phyloP scores from a whole-genome alignment of 805 yeast species.

The Candida schatavii region DNA sequence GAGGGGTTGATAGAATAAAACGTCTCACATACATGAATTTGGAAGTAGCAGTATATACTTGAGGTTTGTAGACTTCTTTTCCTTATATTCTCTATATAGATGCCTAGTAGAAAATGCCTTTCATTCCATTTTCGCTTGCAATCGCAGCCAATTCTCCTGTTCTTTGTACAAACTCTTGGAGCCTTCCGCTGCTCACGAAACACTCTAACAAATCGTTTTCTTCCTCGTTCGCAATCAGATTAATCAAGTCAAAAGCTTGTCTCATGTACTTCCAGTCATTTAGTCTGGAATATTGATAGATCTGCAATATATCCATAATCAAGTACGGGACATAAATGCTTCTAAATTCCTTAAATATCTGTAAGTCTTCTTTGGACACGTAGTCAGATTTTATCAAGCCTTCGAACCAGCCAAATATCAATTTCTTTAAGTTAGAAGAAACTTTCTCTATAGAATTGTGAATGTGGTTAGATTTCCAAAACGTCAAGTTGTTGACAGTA shows the following conservation, averaged over 20 bases:
- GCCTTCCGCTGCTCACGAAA: constrained; percentile 55
- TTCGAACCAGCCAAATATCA: constrained; percentile 37
- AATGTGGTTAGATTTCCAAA: constrained; percentile 30
- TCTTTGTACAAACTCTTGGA: constrained; percentile 50
- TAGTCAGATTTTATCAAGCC: constrained; percentile 20
- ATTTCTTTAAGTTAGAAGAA: constrained; percentile 22
- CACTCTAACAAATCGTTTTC: constrained; percentile 56
- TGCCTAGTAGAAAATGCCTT: constrained; percentile 40
- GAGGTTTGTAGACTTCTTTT: no score
- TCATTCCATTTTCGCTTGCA: constrained; percentile 43
- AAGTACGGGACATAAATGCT: constrained; percentile 70
- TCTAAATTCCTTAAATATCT: constrained; percentile 52
- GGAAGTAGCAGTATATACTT: no score
- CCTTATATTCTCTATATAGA: no score
- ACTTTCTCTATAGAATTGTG: constrained; percentile 36
- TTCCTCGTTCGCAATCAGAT: constrained; percentile 64
- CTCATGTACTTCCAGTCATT: constrained; percentile 44
- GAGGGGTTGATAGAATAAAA: not conserved
- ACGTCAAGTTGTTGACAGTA: constrained; percentile 15
- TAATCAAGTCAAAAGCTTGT: constrained; percentile 59
- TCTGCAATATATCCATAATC: constrained; percentile 62
- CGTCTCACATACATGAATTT: no score
- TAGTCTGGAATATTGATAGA: constrained; percentile 36
- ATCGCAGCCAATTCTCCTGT: constrained; percentile 58
- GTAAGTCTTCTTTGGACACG: constrained; percentile 7